Base-by-base conservation (phyloP, 73 alveolate species). In the Tetrahymena elliotti region DNA sequence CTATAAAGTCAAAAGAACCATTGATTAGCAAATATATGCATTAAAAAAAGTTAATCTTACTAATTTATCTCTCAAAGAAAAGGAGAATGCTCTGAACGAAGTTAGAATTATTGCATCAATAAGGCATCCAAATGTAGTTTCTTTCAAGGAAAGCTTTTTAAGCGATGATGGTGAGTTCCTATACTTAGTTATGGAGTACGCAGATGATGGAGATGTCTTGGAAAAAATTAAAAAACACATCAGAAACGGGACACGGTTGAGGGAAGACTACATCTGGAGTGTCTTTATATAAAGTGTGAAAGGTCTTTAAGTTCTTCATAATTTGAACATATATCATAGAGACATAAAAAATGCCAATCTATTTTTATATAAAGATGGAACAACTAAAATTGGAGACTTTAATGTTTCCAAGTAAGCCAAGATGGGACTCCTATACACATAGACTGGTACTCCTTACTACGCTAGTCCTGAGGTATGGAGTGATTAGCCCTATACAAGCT, bases 61-160 rank as follows among this genome's bases (percentile, higher is more conserved):
- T 83, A 96, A 94, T 52, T 95, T 98, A 93, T 97, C 99, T 15
- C 94, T 96, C 84, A 97, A 97, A 93, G 99, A 98, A 47, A 97
- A 97, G 84, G 96, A 97, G 94, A 98, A 98, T 83, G 99, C 99
- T 4, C 95, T 98, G 68, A 98, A 98, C 95, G 99, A 98, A 96
- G 99, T 98, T 39, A 95, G 99, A 84, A 98, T 98, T 15, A 93
- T 98, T 47, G 99, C 99, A n/a, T 96, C 98, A 34, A 97, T 98
- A 24, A 96, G 98, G 54, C 98, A 98, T 94, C 96, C 97, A 33
- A 97, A 97, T 94, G 98, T 98, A 31, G 97, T 97, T 94, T 94
- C 98, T 83, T 98, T 97, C 96, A 98, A 98, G 94, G 98, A 98
- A 93, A 99, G 99, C 18, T 98, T 98, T 95, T 96, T 98, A 83